Conservation (phyloP, 768 basidiomycete genomes). For the Termitomyces bulborhizus region DNA sequence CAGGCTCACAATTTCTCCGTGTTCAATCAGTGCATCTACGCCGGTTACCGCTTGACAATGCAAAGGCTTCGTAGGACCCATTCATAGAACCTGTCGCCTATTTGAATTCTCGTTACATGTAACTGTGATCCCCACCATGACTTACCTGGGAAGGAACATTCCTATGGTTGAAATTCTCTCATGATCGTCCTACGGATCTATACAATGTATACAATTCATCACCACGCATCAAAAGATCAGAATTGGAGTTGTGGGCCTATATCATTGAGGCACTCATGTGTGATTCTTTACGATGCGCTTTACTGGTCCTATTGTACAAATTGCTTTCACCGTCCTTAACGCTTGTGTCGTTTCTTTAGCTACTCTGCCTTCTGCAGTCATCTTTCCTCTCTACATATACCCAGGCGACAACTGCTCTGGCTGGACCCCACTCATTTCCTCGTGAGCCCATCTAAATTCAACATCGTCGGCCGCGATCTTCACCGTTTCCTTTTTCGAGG, state of each 20-base stretch:
- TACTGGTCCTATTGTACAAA: not conserved
- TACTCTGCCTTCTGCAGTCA: conserved; percentile 17
- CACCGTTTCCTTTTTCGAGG: conserved; percentile 6
- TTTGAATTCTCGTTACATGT: too few species aligned
- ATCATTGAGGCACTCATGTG: not conserved
- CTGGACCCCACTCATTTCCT: conserved; percentile 21
- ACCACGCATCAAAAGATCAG: not conserved
- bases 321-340: conserved; percentile 3
- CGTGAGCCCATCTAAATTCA: conserved; percentile 9
- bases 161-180: not conserved
- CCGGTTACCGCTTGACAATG: too few species aligned
- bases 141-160: not conserved
- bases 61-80: too few species aligned
- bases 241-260: not conserved
- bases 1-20: too few species aligned
- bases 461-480: not conserved
- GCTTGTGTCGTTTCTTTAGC: not conserved
- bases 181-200: not conserved
- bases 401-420: conserved; percentile 18
- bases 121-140: too few species aligned
- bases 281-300: not conserved
- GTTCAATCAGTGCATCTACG: too few species aligned
- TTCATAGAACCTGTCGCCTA: too few species aligned
- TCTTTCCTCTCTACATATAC: conserved; percentile 27
- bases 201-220: not conserved